Evolutionary conservation across 352 stramenopile species (phyloP).

Genomic region (Globisporangium carolinianum): DNA sequence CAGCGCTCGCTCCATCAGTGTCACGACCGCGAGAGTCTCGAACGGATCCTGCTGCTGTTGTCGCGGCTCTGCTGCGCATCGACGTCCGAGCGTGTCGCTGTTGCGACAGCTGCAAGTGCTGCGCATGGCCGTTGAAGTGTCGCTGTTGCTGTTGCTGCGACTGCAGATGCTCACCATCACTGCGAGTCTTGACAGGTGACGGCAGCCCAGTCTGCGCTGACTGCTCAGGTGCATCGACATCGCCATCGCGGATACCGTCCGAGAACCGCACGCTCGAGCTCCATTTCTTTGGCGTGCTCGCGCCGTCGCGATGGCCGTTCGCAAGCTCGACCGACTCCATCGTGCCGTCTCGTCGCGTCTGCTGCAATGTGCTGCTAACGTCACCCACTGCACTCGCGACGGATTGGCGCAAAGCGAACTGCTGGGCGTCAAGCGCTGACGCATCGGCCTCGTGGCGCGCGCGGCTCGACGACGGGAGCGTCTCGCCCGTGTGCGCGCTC

Average conservation of each 20-base stretch:
- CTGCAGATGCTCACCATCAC: not conserved
- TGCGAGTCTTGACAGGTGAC: not conserved
- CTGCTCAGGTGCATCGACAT: not conserved
- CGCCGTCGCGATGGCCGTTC: not conserved
- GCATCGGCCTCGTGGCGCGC: not conserved
- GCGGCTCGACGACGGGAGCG: constrained; percentile 5
- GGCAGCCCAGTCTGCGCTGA: not conserved
- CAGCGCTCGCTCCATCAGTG: not conserved
- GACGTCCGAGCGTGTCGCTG: no score
- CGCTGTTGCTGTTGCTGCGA: not conserved
- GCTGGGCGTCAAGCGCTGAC: not conserved
- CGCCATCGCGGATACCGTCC: not conserved
- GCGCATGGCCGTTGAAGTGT: not conserved
- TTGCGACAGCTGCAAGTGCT: no score
- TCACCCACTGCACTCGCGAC: not conserved
- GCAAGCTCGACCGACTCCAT: not conserved
- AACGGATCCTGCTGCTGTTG: no score
- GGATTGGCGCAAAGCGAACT: not conserved
- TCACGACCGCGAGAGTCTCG: not conserved
- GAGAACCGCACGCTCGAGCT: not conserved
- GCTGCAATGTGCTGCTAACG: not conserved
- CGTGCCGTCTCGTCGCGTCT: not conserved
- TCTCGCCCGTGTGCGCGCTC: constrained; percentile 12
- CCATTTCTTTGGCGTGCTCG: not conserved
- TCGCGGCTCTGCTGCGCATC: no score